A percentile compares a stretch with the other conserved stretches of the same genome.
Conservation (phyloP, 495 filamentous ascomycete species). For the Monascus purpureus region DNA sequence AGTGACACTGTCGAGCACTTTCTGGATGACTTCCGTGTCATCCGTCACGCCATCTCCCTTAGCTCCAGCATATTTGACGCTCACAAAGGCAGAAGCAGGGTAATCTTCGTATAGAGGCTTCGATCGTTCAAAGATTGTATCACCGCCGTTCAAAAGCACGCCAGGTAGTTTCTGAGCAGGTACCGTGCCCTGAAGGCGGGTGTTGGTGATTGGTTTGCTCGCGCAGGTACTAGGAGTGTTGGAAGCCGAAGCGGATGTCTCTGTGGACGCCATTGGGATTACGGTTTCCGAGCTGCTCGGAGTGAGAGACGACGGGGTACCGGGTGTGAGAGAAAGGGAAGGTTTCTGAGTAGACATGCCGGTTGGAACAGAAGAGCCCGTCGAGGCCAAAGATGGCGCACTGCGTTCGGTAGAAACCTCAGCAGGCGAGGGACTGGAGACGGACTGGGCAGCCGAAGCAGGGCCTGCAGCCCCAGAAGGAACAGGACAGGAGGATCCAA, state of each 20-base stretch:
- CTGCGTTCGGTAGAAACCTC: neutral
- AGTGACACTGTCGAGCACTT: slow-evolving; percentile 46
- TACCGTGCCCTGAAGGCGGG: slow-evolving; percentile 11
- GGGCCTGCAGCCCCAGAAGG: slow-evolving; percentile 6
- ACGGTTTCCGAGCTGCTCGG: slow-evolving; percentile 1
- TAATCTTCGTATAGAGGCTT: slow-evolving; percentile 63
- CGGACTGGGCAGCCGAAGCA: slow-evolving; percentile 6
- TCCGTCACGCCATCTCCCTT: slow-evolving; percentile 59
- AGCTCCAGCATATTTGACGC: slow-evolving; percentile 62
- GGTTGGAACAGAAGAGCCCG: neutral
- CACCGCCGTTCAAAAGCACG: slow-evolving; percentile 15
- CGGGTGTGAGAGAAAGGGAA: too few relatives aligned
- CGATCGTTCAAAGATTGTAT: slow-evolving; percentile 48
- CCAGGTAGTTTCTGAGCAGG: slow-evolving; percentile 12
- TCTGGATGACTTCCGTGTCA: slow-evolving; percentile 53
- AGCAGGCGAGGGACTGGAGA: neutral
- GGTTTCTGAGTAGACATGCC: neutral
- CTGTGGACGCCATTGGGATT: slow-evolving; percentile 35
- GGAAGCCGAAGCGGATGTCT: slow-evolving; percentile 45
- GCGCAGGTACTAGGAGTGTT: slow-evolving; percentile 2
- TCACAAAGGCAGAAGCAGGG: slow-evolving; percentile 47
- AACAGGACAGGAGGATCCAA: neutral
- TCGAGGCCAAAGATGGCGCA: neutral
- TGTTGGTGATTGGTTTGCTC: slow-evolving; percentile 1
- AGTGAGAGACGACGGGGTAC: neutral